Evolutionary conservation across 192 early-diverging fungal species (phyloP).

Genomic region (Entomortierella beljakovae): DNA sequence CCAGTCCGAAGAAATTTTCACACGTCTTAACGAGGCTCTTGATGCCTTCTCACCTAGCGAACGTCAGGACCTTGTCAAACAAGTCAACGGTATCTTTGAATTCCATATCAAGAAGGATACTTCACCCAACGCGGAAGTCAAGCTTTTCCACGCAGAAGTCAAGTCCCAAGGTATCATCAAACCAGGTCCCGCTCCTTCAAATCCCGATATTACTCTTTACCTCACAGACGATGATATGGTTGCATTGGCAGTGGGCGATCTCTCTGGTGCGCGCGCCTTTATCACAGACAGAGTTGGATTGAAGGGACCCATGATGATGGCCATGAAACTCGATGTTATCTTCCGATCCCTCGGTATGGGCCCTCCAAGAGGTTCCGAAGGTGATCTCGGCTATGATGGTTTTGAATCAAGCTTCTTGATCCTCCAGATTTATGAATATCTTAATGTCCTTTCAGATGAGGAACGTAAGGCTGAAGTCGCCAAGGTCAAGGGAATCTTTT

Average conservation of each 20-base stretch:
- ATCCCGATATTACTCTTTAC: constrained; percentile 79
- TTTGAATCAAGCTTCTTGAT: constrained; percentile 50
- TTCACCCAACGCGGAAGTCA: constrained; percentile 65
- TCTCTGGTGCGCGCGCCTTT: constrained; percentile 86
- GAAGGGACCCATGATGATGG: constrained; percentile 81
- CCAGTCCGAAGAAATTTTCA: constrained; percentile 77
- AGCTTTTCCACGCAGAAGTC: constrained; percentile 88
- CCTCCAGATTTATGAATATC: constrained; percentile 43
- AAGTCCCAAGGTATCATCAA: constrained; percentile 53
- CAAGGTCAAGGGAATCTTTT: constrained; percentile 83
- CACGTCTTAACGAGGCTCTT: constrained; percentile 69
- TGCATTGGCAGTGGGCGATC: constrained; percentile 82
- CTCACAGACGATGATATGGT: constrained; percentile 89
- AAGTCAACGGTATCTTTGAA: constrained; percentile 85
- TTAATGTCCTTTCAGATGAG: constrained; percentile 36
- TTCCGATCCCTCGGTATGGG: constrained; percentile 59
- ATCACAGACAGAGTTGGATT: constrained; percentile 93
- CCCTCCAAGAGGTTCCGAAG: constrained; percentile 35
- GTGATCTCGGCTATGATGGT: constrained; percentile 45
- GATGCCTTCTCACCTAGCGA: constrained; percentile 66
- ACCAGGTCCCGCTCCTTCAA: constrained; percentile 65
- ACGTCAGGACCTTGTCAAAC: constrained; percentile 71
- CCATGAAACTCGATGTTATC: constrained; percentile 77
- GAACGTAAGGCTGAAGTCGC: constrained; percentile 53
- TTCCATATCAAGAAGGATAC: constrained; percentile 81